A percentile compares a stretch with the other conserved stretches of the same genome.
Conservation (phyloP, 2,329 filamentous ascomycete species). For the Didymella keratinophila region DNA sequence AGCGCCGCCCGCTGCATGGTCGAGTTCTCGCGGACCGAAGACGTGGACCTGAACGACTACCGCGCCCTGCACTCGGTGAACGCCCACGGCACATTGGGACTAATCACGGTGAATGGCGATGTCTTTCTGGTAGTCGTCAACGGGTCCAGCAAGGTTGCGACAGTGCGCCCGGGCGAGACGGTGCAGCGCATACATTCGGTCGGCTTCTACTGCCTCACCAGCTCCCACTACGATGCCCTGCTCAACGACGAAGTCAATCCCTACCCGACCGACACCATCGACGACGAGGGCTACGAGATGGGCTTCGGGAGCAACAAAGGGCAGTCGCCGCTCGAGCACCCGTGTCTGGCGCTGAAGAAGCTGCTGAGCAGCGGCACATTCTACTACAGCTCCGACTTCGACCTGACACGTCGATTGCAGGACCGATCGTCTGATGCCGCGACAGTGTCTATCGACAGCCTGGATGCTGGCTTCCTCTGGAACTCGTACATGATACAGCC, state of each 20-base stretch:
- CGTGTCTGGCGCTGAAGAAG: conserved; percentile 89
- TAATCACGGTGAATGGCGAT: conserved; percentile 83
- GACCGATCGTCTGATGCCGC: conserved; percentile 81
- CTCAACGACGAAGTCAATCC: conserved; percentile 65
- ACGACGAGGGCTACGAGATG: conserved; percentile 62
- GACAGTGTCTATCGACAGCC: conserved; percentile 88
- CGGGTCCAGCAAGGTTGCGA: conserved; percentile 78
- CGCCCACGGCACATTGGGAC: conserved; percentile 84
- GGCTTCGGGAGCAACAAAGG: conserved; percentile 64
- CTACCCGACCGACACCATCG: conserved; percentile 62
- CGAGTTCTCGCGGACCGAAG: conserved; percentile 74
- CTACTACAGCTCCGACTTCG: conserved; percentile 98
- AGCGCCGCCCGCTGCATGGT: conserved; percentile 76
- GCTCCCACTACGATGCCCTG: conserved; percentile 83
- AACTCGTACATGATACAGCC: conserved; percentile 99
- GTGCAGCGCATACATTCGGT: conserved; percentile 87
- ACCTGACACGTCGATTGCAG: conserved; percentile 91
- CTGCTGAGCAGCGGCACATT: conserved; percentile 92
- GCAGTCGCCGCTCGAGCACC: conserved; percentile 80
- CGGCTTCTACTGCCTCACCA: conserved; percentile 91
- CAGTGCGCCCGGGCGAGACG: conserved; percentile 84
- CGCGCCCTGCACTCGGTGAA: conserved; percentile 75
- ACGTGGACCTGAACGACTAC: conserved; percentile 76
- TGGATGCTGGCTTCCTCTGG: conserved; percentile 94
- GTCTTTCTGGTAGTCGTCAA: conserved; percentile 93